Conservation (phyloP, 306 rosid genomes). For the Sechiopsis laciniata region DNA sequence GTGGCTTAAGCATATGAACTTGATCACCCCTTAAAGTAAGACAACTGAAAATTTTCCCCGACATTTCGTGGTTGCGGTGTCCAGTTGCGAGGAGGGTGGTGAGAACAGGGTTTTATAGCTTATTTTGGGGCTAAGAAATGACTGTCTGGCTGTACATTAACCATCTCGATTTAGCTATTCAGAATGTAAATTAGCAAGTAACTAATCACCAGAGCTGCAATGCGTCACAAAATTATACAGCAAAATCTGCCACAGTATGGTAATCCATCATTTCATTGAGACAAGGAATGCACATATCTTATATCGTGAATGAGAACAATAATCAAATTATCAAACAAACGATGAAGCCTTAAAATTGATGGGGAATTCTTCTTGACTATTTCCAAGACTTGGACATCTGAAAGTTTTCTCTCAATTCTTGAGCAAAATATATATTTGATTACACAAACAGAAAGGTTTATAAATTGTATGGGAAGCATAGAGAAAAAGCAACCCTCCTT, state of each 20-base stretch:
- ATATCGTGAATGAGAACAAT: too few species aligned
- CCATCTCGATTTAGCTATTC: conserved; percentile 12
- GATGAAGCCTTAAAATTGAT: not conserved
- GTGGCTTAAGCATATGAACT: too few species aligned
- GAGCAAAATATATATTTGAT: not conserved
- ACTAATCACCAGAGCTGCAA: conserved; percentile 16
- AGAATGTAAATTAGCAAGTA: conserved; percentile 9
- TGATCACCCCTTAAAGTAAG: too few species aligned
- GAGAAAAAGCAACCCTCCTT: not conserved
- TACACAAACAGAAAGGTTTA: not conserved
- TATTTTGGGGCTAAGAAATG: conserved; percentile 15
- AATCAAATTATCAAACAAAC: not conserved
- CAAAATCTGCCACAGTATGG: too few species aligned
- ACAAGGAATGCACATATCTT: too few species aligned
- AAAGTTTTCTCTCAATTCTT: not conserved
- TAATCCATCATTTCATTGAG: too few species aligned
- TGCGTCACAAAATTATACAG: not conserved
- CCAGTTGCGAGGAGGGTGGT: too few species aligned
- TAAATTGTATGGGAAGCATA: not conserved
- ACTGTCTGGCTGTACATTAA: not conserved
- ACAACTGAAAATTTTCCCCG: too few species aligned
- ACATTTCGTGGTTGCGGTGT: too few species aligned
- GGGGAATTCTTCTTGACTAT: not conserved
- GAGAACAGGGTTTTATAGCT: not conserved
- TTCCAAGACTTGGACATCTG: not conserved